These are phyloP conservation scores for Aspergillus diversus DNA, from an alignment of 495 filamentous ascomycete genomes.

Conservation along the genomic window DNA sequence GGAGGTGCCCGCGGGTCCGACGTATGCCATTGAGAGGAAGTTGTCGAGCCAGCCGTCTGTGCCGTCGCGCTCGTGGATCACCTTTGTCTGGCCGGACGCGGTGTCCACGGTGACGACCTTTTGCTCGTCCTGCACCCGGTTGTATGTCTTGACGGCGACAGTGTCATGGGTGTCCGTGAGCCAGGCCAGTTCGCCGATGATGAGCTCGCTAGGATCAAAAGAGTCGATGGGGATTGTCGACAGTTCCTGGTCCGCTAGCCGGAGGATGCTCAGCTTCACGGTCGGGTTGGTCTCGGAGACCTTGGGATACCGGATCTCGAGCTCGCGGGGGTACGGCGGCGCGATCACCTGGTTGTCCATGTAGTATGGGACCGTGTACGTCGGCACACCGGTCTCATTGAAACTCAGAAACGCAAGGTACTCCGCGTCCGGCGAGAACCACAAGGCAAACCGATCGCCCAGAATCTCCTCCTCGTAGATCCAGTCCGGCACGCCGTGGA, in stretches of 20 bases:
- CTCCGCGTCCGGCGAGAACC: slow-evolving; percentile 27
- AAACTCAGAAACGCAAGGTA: slow-evolving; percentile 25
- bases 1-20: slow-evolving; percentile 14
- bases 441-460: slow-evolving; percentile 22
- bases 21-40: slow-evolving; percentile 21
- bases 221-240: slow-evolving; percentile 17
- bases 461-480: slow-evolving; percentile 29
- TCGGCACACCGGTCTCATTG: slow-evolving; percentile 27
- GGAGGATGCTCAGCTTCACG: slow-evolving; percentile 22
- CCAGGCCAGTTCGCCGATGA: slow-evolving; percentile 28
- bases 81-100: slow-evolving; percentile 5
- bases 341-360: slow-evolving; percentile 27
- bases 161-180: slow-evolving; percentile 24
- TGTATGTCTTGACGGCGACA: slow-evolving; percentile 22
- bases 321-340: slow-evolving; percentile 25
- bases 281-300: slow-evolving; percentile 28
- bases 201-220: slow-evolving; percentile 22
- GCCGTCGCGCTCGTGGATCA: slow-evolving; percentile 24
- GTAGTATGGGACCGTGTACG: slow-evolving; percentile 26
- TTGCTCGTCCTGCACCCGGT: slow-evolving; percentile 26
- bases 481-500: slow-evolving; percentile 29
- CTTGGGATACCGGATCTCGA: slow-evolving; percentile 26
- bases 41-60: slow-evolving; percentile 31
- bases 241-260: slow-evolving; percentile 12
- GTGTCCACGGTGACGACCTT: slow-evolving; percentile 24